Percentiles rank a stretch among this genome's conserved stretches.
Conservation (phyloP, 2,329 filamentous ascomycete species). For the Tolypocladium amazonense region DNA sequence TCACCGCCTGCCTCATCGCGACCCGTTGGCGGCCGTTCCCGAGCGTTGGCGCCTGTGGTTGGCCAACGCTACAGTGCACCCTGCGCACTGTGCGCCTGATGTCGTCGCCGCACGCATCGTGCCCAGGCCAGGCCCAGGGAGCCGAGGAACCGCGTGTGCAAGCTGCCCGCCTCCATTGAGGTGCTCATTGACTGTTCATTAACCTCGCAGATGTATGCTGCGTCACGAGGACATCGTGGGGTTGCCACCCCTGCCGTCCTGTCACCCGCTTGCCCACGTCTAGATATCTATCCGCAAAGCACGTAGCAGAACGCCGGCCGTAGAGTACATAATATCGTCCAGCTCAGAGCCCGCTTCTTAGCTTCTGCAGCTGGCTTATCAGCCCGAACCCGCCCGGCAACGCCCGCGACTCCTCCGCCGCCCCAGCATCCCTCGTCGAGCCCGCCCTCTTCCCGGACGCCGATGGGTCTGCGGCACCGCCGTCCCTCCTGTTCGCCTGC, state of each 20-base stretch:
- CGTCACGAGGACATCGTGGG: neutral
- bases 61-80: neutral
- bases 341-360: conserved; percentile 40
- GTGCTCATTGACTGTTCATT: no score
- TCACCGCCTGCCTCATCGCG: conserved; percentile 9
- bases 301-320: neutral
- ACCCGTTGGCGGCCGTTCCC: neutral
- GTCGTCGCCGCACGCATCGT: neutral
- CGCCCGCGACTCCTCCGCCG: conserved; percentile 29
- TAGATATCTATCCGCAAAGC: neutral
- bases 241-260: neutral
- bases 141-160: neutral
- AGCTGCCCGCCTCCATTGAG: neutral
- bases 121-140: neutral
- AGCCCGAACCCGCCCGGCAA: conserved; percentile 44
- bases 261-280: no score
- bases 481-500: conserved; percentile 24
- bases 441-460: conserved; percentile 22
- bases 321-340: neutral
- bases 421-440: conserved; percentile 10
- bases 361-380: conserved; percentile 52
- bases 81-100: no score
- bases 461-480: conserved; percentile 18
- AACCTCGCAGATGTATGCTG: neutral
- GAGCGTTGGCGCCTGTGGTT: conserved; percentile 3